Evolutionary conservation across 139 green algal genomes (phyloP), one percentile per base, ranked within the genome.

Genomic region (Picochlorum costavermella): DNA sequence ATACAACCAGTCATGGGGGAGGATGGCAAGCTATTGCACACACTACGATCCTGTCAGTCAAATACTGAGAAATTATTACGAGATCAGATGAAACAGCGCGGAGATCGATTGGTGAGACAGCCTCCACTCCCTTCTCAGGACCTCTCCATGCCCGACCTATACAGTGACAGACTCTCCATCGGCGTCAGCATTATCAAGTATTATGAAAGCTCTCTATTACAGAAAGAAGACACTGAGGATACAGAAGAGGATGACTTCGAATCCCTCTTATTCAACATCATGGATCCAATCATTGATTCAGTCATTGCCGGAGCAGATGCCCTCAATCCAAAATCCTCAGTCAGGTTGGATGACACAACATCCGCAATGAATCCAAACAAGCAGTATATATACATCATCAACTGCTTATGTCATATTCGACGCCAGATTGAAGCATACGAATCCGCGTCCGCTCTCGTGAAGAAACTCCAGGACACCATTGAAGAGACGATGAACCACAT

Each of bases 261-360:
- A 16, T 50, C 71, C 6, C 64, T 93, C 46, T 70, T 94, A 50
- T 60, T 58, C 2, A 79, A 82, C 1, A 61, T 89, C 26, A 43
- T 92, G 26, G 80, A 90, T 37, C 85, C 89, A 6, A 65, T 94
- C 25, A n/a, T 88, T 12, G 77, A 89, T 43, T 82, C 79, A 62
- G 83, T 75, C 48, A 53, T 73, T 23, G 71, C 68, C 53, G 69
- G 50, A 44, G 72, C 80, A 10, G 82, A 84, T 58, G 64, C 75
- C 3, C 77, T 90, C 12, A 77, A 67, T 29, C 68, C 75, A 0
- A 56, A 75, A 23, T 72, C 73, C 16, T 65, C 82, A 2, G 33
- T 45, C 63, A 71, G 76, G 26, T 71, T 88, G 49, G 81, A 85
- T 31, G 76, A 79, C 40, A 53, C 17, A 20, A 66, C 50, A 9